phyloP scores from a whole-genome alignment of 257 asterid genomes.

The Nyctanthes arbortristis region DNA sequence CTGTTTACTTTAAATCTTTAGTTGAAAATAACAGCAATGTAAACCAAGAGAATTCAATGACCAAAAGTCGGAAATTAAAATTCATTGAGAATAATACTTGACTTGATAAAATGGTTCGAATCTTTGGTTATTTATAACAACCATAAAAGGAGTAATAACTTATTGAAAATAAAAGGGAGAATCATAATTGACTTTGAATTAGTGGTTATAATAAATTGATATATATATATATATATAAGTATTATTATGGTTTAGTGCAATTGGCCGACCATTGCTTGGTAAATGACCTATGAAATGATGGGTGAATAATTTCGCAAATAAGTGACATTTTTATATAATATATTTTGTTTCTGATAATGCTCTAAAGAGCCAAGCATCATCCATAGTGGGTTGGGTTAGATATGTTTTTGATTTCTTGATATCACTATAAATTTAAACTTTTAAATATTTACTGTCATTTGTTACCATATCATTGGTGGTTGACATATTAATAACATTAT shows the following conservation, averaged over 20 bases:
- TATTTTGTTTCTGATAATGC: constrained; percentile 23
- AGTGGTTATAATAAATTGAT: constrained; percentile 19
- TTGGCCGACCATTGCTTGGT: constrained; percentile 40
- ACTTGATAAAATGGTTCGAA: constrained; percentile 20
- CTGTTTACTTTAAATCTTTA: not conserved
- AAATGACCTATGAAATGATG: constrained; percentile 34
- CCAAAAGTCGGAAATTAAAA: too few species aligned
- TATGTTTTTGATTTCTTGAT: constrained; percentile 5
- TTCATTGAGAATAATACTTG: not conserved
- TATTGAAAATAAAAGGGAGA: constrained; percentile 28
- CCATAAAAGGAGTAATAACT: constrained; percentile 23
- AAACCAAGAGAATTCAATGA: too few species aligned
- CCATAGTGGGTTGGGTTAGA: constrained; percentile 33
- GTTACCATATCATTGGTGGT: too few species aligned
- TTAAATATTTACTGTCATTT: too few species aligned
- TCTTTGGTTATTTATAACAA: constrained; percentile 17
- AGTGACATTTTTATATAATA: not conserved
- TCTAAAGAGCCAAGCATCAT: constrained; percentile 30
- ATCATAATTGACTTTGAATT: constrained; percentile 26
- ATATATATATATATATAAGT: too few species aligned
- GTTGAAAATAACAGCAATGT: not conserved
- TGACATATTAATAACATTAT: too few species aligned
- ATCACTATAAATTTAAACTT: not conserved
- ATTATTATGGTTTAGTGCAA: constrained; percentile 22
- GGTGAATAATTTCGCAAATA: constrained; percentile 15